phyloP scores from a whole-genome alignment of 2,329 filamentous ascomycete genomes.

The Talaromyces sp. region DNA sequence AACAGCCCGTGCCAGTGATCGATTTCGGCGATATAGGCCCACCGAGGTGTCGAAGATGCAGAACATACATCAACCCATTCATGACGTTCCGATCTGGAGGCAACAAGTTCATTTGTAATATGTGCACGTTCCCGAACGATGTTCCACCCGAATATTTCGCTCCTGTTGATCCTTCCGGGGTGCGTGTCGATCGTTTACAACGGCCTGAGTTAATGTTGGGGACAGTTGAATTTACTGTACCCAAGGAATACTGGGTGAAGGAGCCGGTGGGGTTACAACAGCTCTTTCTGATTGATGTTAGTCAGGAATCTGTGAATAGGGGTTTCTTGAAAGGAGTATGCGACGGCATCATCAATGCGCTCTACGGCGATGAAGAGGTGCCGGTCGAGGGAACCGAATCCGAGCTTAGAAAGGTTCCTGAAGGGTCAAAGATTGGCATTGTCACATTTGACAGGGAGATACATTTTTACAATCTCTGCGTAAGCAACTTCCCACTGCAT shows the following conservation, averaged over 20 bases:
- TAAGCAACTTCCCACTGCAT: conserved; percentile 43
- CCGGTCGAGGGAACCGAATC: conserved; percentile 41
- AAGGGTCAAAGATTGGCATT: conserved; percentile 84
- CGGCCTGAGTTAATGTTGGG: conserved; percentile 84
- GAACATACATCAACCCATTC: conserved; percentile 97
- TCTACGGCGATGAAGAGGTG: conserved; percentile 66
- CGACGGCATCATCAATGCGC: conserved; percentile 74
- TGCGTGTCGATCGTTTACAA: conserved; percentile 80
- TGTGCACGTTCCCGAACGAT: conserved; percentile 96
- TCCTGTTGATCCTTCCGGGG: conserved; percentile 78
- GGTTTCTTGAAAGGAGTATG: conserved; percentile 88
- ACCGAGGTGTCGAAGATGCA: conserved; percentile 84
- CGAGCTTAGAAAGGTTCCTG: conserved; percentile 58
- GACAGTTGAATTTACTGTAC: conserved; percentile 93
- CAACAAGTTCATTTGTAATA: conserved; percentile 96
- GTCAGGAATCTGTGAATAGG: conserved; percentile 83
- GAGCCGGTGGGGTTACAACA: conserved; percentile 82
- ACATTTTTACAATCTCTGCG: conserved; percentile 93
- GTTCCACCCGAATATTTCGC: conserved; percentile 89
- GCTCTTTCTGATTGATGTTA: conserved; percentile 90
- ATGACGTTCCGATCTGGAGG: conserved; percentile 95
- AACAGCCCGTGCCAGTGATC: conserved; percentile 80
- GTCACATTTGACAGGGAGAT: conserved; percentile 95
- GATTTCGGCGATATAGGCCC: conserved; percentile 92
- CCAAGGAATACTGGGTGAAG: conserved; percentile 98